Evolutionary conservation across 2,329 filamentous ascomycete species (phyloP), one percentile per base, ranked within the genome.

Genomic region (Neoascochyta sp.): DNA sequence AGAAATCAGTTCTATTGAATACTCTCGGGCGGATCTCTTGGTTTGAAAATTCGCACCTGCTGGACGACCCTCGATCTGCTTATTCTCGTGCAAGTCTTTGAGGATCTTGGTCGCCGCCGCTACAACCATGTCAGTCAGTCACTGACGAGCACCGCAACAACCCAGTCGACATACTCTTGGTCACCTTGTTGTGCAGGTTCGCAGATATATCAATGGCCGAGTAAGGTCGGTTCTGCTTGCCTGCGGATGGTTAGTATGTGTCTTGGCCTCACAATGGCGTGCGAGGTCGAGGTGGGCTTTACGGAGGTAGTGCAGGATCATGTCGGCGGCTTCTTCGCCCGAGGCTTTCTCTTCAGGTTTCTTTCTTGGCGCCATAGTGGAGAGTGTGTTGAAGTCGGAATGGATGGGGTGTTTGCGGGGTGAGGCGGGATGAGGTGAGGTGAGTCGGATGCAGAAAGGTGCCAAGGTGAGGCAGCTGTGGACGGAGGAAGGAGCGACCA

Each of bases 41-140:
- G 9, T 32, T 21, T 9, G 20, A 26, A 7, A 20, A 29, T 12
- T 32, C 56, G 41, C 47, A 74, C 73, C 74, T 21, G 76, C 68
- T 21, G 66, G 61, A 27, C 73, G 73, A 27, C 73, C 75, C 47
- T 75, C 75, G 22, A 83, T 75, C 43, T 75, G 61, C 8, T 73
- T 73, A 22, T 67, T 69, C 43, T 81, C 76, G 37, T 78, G 72
- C 54, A 83, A 63, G 36, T 81, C 78, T 46, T 78, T 80, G 18
- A 83, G 62, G 17, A 75, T 52, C 57, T 81, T 83, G 16, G 70
- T 70, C 14, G 78, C 70, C 23, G 75, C 67, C 9, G 76, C 75
- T 72, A 51, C 40, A 6, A 39, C 6, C 9, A 11, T n/a, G 22
- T 55, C 27, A 57, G 42, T 22, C 11, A 11, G 14, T 23, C 27